Conservation (phyloP, 1,284 basidiomycete genomes). For the Meripilus lineatus region DNA sequence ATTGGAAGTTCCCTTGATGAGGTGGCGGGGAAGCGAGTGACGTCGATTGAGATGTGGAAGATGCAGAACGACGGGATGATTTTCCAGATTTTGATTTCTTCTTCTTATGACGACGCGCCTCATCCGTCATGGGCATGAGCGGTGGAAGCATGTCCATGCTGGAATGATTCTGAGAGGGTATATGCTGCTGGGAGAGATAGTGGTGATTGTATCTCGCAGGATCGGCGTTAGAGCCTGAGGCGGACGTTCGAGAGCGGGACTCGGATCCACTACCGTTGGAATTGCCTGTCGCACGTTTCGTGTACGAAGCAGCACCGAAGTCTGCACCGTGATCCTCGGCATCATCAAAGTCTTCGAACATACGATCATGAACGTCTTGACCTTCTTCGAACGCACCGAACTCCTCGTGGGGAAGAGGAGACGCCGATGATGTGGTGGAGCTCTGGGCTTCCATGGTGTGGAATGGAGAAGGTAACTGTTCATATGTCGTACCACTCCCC, state of each 20-base stretch:
- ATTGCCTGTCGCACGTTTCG: constrained; percentile 29
- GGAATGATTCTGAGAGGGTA: constrained; percentile 9
- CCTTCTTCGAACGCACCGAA: constrained; percentile 35
- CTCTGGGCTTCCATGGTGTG: constrained; percentile 14
- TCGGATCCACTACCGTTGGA: constrained; percentile 43
- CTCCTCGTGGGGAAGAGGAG: constrained; percentile 22
- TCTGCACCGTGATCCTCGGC: constrained; percentile 49
- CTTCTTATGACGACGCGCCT: constrained; percentile 15
- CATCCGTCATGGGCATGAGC: neutral
- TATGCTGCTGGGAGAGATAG: constrained; percentile 22
- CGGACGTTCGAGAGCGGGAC: constrained; percentile 54
- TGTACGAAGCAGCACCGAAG: constrained; percentile 53
- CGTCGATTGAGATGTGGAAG: constrained; percentile 23
- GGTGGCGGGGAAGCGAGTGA: constrained; percentile 20
- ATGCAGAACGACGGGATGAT: constrained; percentile 23
- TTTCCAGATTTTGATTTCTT: constrained; percentile 18
- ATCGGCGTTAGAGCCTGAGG: constrained; percentile 34
- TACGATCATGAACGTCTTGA: constrained; percentile 13
- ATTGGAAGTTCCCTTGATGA: constrained; percentile 8
- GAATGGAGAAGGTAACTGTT: constrained; percentile 10
- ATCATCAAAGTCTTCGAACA: constrained; percentile 26
- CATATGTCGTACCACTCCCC: constrained; percentile 26
- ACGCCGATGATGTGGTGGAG: constrained; percentile 16
- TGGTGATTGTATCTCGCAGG: constrained; percentile 26
- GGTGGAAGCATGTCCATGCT: constrained; percentile 8